Evolutionary conservation across 2,329 filamentous ascomycete species (phyloP).

Genomic region (Ceratocystis lukuohia): DNA sequence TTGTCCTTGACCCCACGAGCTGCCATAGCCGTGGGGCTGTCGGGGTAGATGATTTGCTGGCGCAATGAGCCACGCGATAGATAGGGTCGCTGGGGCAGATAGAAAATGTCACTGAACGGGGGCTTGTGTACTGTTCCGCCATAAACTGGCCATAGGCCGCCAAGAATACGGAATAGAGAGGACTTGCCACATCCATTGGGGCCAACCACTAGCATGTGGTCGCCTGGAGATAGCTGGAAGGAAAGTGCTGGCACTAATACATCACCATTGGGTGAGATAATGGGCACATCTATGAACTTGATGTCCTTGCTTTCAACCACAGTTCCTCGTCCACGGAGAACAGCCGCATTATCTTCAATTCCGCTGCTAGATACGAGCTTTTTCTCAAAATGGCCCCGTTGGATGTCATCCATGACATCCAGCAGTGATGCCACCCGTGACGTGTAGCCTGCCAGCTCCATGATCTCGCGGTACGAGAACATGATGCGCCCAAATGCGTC

Average conservation of each 20-base stretch:
- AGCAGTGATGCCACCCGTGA: slow-evolving; percentile 80
- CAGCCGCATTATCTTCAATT: slow-evolving; percentile 66
- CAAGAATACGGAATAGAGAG: slow-evolving; percentile 87
- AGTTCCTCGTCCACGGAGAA: slow-evolving; percentile 68
- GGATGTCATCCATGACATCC: slow-evolving; percentile 88
- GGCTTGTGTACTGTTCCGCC: slow-evolving; percentile 88
- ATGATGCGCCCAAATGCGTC: slow-evolving; percentile 92
- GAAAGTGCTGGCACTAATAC: slow-evolving; percentile 75
- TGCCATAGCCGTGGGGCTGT: slow-evolving; percentile 76
- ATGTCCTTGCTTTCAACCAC: slow-evolving; percentile 75
- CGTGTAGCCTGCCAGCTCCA: slow-evolving; percentile 89
- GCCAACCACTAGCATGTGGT: slow-evolving; percentile 87
- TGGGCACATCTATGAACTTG: slow-evolving; percentile 78
- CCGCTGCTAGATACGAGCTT: slow-evolving; percentile 83
- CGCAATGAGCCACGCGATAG: slow-evolving; percentile 82
- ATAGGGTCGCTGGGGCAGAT: slow-evolving; percentile 93
- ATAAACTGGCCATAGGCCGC: slow-evolving; percentile 94
- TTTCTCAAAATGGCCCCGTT: slow-evolving; percentile 85
- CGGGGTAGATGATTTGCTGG: slow-evolving; percentile 94
- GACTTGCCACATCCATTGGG: slow-evolving; percentile 97
- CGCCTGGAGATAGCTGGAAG: slow-evolving; percentile 72
- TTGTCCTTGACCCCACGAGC: slow-evolving; percentile 68
- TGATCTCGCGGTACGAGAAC: slow-evolving; percentile 97
- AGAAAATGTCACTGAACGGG: slow-evolving; percentile 86
- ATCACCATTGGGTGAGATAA: slow-evolving; percentile 93